These are phyloP conservation scores for Desmodesmus armatus DNA, from an alignment of 139 green algal species.

Conservation along the genomic window DNA sequence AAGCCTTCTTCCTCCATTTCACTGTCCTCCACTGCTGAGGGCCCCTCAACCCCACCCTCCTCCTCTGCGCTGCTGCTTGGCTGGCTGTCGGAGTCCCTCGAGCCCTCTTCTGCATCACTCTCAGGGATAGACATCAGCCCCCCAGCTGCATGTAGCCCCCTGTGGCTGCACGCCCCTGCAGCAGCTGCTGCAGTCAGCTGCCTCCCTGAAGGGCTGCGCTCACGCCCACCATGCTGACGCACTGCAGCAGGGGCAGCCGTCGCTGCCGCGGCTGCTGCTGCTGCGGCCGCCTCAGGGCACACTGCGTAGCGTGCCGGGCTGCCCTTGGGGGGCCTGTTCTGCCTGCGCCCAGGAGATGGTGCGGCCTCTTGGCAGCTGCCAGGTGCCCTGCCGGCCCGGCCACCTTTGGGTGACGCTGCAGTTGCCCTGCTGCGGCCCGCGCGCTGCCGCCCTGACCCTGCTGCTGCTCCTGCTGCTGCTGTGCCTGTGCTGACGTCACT, in stretches of 20 bases:
- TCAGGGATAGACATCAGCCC: neutral
- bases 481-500: neutral
- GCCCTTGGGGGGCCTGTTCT: no score
- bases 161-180: neutral
- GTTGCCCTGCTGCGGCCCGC: neutral
- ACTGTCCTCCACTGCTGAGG: no score
- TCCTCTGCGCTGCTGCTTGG: neutral
- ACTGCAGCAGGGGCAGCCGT: no score
- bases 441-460: neutral
- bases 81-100: neutral
- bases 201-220: no score
- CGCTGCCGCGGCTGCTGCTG: neutral
- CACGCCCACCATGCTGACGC: no score
- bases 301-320: neutral
- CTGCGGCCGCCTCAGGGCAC: neutral
- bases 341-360: no score
- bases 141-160: neutral
- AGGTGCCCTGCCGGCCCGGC: neutral
- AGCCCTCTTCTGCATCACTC: conserved; percentile 4
- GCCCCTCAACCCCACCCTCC: neutral
- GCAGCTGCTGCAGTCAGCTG: no score
- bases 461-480: neutral
- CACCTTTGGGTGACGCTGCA: neutral
- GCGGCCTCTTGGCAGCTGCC: neutral
- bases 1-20: no score